These are phyloP conservation scores for Ilex paraguariensis DNA, from an alignment of 305 asterid species.

Conservation along the genomic window DNA sequence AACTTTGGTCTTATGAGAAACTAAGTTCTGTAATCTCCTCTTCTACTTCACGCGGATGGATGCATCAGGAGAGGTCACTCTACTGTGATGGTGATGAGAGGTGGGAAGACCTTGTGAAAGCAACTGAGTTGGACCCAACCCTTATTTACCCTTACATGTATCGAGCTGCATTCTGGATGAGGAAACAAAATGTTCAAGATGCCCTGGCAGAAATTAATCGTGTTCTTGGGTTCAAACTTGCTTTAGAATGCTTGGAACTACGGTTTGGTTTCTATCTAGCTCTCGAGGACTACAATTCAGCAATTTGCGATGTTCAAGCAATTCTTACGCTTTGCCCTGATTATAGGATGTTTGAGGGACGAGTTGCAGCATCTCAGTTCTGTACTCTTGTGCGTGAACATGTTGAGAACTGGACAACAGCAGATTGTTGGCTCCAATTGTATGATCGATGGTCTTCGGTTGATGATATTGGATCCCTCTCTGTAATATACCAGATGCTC, in stretches of 20 bases:
- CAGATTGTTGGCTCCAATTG: constrained; percentile 97
- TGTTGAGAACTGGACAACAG: constrained; percentile 90
- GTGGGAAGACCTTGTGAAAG: constrained; percentile 67
- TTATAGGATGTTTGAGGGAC: constrained; percentile 83
- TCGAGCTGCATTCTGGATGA: constrained; percentile 90
- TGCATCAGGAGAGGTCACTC: constrained; percentile 90
- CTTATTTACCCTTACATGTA: constrained; percentile 91
- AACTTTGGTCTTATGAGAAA: constrained; percentile 48
- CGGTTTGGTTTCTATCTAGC: constrained; percentile 85
- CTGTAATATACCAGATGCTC: constrained; percentile 96
- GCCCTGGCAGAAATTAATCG: constrained; percentile 83
- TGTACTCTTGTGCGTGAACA: constrained; percentile 82
- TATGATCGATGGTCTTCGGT: constrained; percentile 95
- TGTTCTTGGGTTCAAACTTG: constrained; percentile 83
- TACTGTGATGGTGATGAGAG: constrained; percentile 57
- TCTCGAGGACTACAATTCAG: constrained; percentile 76
- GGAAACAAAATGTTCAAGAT: constrained; percentile 56
- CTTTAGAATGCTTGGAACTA: constrained; percentile 92
- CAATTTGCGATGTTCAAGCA: constrained; percentile 86
- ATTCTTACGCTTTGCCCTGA: constrained; percentile 81
- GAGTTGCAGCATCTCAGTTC: constrained; percentile 75
- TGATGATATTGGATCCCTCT: constrained; percentile 92
- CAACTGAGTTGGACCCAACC: constrained; percentile 87
- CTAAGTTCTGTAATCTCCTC: constrained; percentile 64
- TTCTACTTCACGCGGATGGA: constrained; percentile 75